Evolutionary conservation across 2,329 filamentous ascomycete species (phyloP).

Genomic region (Ceratocystis harringtonii): DNA sequence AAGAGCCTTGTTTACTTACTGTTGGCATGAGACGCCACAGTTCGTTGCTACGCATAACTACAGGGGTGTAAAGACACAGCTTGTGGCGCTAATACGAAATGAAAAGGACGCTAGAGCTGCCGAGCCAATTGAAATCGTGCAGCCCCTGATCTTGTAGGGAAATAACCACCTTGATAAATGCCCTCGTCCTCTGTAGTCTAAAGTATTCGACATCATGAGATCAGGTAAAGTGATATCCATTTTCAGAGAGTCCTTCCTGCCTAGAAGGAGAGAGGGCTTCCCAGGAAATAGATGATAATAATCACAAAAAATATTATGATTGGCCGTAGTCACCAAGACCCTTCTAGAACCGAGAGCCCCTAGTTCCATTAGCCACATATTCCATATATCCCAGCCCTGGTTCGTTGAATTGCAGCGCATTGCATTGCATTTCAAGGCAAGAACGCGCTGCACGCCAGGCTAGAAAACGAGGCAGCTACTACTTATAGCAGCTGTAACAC

Average conservation of each 20-base stretch:
- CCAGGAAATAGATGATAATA: neutral
- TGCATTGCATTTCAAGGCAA: conserved; percentile 3
- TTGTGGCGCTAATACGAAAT: conserved; percentile 5
- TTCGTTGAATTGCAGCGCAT: neutral
- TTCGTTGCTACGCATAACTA: neutral
- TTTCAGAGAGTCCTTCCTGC: neutral
- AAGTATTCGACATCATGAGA: neutral
- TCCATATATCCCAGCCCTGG: neutral
- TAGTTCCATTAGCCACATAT: neutral
- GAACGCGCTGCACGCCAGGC: conserved; percentile 2
- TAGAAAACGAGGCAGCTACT: neutral
- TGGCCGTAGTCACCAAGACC: neutral
- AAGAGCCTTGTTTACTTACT: neutral
- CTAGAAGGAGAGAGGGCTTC: neutral
- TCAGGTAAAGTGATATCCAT: neutral
- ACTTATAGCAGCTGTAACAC: conserved; percentile 4
- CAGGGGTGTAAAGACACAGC: neutral
- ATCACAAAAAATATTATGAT: too few relatives aligned
- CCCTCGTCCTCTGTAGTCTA: too few relatives aligned
- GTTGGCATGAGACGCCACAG: neutral
- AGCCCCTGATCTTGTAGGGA: neutral
- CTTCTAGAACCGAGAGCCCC: neutral
- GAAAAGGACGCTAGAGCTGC: neutral
- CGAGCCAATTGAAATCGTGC: neutral
- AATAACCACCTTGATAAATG: neutral